phyloP scores from a whole-genome alignment of 192 early-diverging fungal genomes.

The Diversispora epigaea region DNA sequence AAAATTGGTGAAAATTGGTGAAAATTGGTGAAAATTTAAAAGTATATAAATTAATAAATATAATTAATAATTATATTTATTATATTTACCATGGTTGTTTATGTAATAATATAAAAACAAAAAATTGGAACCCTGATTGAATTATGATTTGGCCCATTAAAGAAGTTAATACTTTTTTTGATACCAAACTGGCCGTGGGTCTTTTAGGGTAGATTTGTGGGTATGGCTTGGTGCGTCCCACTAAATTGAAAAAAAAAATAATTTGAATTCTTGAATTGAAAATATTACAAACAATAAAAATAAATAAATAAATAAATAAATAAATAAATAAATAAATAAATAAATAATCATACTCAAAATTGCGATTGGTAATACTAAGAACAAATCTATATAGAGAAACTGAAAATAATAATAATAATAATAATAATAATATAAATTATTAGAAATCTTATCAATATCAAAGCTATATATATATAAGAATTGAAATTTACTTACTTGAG shows the following conservation, averaged over 20 bases:
- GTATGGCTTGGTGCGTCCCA: constrained; percentile 90
- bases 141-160: constrained; percentile 88
- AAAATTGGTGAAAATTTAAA: no score
- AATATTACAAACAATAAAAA: neutral
- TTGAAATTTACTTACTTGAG: constrained; percentile 52
- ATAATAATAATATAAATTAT: neutral
- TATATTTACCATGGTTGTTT: constrained; percentile 71
- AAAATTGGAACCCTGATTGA: constrained; percentile 76
- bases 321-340: neutral
- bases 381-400: constrained; percentile 94
- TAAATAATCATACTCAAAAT: constrained; percentile 57
- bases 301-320: neutral
- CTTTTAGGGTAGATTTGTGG: constrained; percentile 69
- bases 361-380: constrained; percentile 85
- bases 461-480: neutral
- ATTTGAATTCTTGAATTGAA: neutral
- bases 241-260: constrained; percentile 35
- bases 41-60: no score
- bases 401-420: constrained; percentile 51
- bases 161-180: constrained; percentile 86
- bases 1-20: no score
- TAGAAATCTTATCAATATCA: neutral
- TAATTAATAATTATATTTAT: neutral
- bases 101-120: constrained; percentile 69
- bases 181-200: constrained; percentile 89